Evolutionary conservation across 176 grass and related monocot species (phyloP).

Genomic region (Eleusine indica): DNA sequence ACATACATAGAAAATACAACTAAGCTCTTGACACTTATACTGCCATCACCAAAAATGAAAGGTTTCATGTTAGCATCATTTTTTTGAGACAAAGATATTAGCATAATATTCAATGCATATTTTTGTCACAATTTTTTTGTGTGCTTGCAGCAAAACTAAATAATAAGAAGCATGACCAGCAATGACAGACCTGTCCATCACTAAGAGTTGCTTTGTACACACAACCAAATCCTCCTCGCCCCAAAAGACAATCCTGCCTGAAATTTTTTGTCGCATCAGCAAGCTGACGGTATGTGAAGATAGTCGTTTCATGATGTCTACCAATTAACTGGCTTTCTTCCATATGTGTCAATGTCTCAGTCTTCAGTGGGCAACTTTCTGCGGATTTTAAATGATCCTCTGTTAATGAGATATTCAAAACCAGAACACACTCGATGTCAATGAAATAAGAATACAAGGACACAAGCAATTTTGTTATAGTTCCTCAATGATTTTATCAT

Average conservation of each 20-base stretch:
- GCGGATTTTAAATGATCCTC: slow-evolving; percentile 28
- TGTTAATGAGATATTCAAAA: slow-evolving; percentile 30
- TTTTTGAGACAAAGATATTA: not conserved
- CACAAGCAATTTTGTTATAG: not conserved
- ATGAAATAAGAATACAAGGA: slow-evolving; percentile 23
- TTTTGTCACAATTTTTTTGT: not conserved
- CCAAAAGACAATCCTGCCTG: slow-evolving; percentile 54
- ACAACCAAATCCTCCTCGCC: slow-evolving; percentile 69
- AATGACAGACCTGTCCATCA: slow-evolving; percentile 52
- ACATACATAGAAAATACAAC: slow-evolving; percentile 4
- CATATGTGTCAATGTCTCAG: slow-evolving; percentile 4
- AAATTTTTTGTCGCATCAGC: slow-evolving; percentile 63
- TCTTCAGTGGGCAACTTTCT: slow-evolving; percentile 45
- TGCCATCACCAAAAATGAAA: not conserved
- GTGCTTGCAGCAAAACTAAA: not conserved
- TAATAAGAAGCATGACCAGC: slow-evolving; percentile 22
- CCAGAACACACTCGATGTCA: slow-evolving; percentile 5
- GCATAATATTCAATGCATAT: not conserved
- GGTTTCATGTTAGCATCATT: not conserved
- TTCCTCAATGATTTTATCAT: not conserved
- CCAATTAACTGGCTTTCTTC: slow-evolving; percentile 21
- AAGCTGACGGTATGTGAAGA: slow-evolving; percentile 65
- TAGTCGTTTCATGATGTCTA: slow-evolving; percentile 37
- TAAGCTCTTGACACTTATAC: not conserved
- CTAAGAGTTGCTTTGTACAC: slow-evolving; percentile 65